These are phyloP conservation scores for Talaromyces thailandensis DNA, from an alignment of 495 filamentous ascomycete species.

Conservation along the genomic window DNA sequence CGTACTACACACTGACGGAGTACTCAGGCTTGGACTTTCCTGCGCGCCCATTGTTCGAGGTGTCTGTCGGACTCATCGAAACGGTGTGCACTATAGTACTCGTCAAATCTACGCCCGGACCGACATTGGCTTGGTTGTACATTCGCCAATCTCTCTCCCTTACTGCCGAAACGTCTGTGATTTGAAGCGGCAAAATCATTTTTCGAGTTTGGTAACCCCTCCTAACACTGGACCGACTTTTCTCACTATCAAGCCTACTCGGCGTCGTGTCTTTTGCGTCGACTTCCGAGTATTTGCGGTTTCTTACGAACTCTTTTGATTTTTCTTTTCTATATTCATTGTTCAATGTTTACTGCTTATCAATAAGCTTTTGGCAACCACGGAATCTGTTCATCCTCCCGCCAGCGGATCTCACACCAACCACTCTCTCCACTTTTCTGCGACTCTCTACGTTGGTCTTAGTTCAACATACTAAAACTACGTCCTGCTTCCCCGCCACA, in stretches of 20 bases:
- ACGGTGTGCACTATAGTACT: neutral
- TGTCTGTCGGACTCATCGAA: neutral
- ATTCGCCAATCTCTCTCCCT: neutral
- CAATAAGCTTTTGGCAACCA: neutral
- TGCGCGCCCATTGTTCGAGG: neutral
- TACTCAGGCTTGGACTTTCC: neutral
- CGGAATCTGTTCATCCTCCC: neutral
- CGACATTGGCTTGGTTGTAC: neutral
- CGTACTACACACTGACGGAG: neutral
- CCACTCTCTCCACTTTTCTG: neutral
- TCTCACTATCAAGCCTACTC: neutral
- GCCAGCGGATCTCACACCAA: neutral
- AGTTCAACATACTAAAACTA: neutral
- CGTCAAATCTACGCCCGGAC: neutral
- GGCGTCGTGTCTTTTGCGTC: neutral
- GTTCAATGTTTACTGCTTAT: neutral
- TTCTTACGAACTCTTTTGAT: neutral
- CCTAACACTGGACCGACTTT: neutral
- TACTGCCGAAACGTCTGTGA: neutral
- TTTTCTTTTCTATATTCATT: neutral
- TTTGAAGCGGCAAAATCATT: neutral
- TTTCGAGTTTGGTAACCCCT: neutral
- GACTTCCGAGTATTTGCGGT: neutral
- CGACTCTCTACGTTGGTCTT: neutral
- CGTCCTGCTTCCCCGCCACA: conserved; percentile 1